phyloP scores from a whole-genome alignment of 2,329 filamentous ascomycete species.

The Helotiales sp. region DNA sequence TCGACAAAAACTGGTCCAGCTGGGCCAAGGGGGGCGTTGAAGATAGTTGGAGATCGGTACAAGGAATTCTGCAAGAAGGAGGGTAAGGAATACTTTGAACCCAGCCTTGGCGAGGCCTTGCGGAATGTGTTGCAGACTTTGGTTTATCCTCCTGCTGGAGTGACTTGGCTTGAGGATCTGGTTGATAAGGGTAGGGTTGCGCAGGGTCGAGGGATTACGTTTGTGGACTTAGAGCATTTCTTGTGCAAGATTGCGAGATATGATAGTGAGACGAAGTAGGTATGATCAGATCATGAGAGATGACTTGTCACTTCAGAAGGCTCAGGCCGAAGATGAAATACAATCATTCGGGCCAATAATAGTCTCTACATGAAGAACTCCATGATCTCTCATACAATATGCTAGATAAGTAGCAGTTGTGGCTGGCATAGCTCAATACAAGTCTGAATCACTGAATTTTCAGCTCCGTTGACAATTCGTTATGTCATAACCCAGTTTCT shows the following conservation, averaged over 20 bases:
- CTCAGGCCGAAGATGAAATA: too few relatives aligned
- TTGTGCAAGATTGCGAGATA: constrained; percentile 16
- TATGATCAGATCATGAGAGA: neutral
- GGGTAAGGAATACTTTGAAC: neutral
- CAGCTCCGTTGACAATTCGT: neutral
- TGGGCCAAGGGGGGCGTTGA: constrained; percentile 6
- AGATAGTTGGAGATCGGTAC: neutral
- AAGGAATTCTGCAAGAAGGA: neutral
- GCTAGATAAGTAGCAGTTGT: neutral
- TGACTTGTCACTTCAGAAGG: too few relatives aligned
- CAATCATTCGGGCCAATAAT: too few relatives aligned
- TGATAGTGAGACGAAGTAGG: neutral
- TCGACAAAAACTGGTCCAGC: neutral
- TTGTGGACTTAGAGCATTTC: constrained; percentile 16
- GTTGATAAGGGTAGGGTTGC: neutral
- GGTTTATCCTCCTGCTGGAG: neutral
- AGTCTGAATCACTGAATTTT: neutral
- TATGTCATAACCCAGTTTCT: neutral
- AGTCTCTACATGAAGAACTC: neutral
- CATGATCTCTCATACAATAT: neutral
- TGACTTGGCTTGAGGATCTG: constrained; percentile 28
- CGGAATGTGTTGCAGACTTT: constrained; percentile 2
- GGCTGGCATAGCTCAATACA: neutral
- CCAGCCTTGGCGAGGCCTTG: neutral
- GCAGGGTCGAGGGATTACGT: constrained; percentile 4